Conservation (phyloP, 2,329 filamentous ascomycete genomes). For the Macrophomina phaseolina region DNA sequence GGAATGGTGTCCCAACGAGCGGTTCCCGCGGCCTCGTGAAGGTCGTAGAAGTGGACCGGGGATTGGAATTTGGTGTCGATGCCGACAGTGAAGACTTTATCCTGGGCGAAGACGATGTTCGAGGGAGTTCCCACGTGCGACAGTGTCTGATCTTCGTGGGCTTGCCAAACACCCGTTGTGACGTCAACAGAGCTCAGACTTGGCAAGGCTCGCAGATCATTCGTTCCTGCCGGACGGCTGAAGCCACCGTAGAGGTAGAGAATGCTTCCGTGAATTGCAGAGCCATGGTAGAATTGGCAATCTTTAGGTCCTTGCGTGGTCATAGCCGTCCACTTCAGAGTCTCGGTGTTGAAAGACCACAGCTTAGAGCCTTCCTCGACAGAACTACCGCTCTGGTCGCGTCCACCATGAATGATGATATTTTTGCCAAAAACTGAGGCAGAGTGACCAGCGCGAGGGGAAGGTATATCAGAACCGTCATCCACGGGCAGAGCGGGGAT, state of each 20-base stretch:
- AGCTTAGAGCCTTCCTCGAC: constrained; percentile 43
- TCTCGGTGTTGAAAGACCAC: constrained; percentile 49
- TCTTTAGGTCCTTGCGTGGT: constrained; percentile 29
- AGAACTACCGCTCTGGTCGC: constrained; percentile 37
- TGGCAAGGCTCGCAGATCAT: constrained; percentile 22
- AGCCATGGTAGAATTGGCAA: constrained; percentile 29
- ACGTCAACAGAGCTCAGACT: constrained; percentile 23
- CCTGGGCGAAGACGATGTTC: constrained; percentile 45
- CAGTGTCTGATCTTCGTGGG: constrained; percentile 35
- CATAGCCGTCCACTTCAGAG: constrained; percentile 37
- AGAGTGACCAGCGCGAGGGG: constrained; percentile 45
- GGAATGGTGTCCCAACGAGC: constrained; percentile 47
- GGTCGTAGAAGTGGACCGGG: constrained; percentile 33
- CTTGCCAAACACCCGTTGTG: constrained; percentile 38
- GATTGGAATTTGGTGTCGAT: constrained; percentile 40
- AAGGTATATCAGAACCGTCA: constrained; percentile 41
- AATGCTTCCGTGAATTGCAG: constrained; percentile 32
- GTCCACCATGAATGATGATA: constrained; percentile 49
- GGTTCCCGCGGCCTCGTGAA: constrained; percentile 31
- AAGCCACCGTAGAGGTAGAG: constrained; percentile 39
- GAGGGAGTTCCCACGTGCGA: constrained; percentile 37
- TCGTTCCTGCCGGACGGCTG: constrained; percentile 32
- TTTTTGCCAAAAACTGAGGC: constrained; percentile 48
- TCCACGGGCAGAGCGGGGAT: constrained; percentile 47
- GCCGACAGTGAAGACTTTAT: constrained; percentile 49